phyloP scores from a whole-genome alignment of 345 rosid genomes.

The Cardamine resedifolia region DNA sequence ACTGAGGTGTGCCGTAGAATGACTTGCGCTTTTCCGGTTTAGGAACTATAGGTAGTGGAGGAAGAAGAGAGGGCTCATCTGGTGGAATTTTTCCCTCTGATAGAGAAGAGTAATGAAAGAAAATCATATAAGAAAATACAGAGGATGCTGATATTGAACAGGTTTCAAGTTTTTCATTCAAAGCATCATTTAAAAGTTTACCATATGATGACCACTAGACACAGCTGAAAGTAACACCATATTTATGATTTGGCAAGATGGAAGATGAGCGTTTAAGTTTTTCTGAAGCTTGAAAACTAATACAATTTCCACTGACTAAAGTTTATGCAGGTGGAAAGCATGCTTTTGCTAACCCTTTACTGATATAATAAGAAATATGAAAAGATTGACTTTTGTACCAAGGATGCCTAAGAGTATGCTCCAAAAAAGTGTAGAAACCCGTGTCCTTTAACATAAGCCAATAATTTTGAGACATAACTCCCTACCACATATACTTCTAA shows the following conservation, averaged over 20 bases:
- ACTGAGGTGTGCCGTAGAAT: conserved; percentile 65
- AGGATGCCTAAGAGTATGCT: neutral
- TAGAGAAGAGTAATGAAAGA: conserved; percentile 12
- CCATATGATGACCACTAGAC: conserved; percentile 8
- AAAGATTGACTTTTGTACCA: neutral
- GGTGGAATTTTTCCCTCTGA: conserved; percentile 89
- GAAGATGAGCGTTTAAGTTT: neutral
- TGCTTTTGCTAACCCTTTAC: neutral
- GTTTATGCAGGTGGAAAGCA: neutral
- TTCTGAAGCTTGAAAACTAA: conserved; percentile 13
- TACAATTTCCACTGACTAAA: neutral
- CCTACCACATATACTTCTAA: neutral
- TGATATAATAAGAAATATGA: conserved; percentile 5
- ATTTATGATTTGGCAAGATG: too few species aligned
- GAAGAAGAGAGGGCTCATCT: conserved; percentile 90
- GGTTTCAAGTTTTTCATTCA: conserved; percentile 14
- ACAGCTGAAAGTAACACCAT: neutral
- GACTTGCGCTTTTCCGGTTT: conserved; percentile 76
- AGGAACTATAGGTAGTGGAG: conserved; percentile 75
- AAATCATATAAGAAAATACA: conserved; percentile 16
- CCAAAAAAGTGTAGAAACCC: neutral
- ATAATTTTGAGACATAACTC: neutral
- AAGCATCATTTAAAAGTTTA: neutral
- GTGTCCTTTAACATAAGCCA: neutral
- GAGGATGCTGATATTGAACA: neutral